These are phyloP conservation scores for Hordeum pubiflorum DNA, from an alignment of 202 grass and related monocot species.

Conservation along the genomic window DNA sequence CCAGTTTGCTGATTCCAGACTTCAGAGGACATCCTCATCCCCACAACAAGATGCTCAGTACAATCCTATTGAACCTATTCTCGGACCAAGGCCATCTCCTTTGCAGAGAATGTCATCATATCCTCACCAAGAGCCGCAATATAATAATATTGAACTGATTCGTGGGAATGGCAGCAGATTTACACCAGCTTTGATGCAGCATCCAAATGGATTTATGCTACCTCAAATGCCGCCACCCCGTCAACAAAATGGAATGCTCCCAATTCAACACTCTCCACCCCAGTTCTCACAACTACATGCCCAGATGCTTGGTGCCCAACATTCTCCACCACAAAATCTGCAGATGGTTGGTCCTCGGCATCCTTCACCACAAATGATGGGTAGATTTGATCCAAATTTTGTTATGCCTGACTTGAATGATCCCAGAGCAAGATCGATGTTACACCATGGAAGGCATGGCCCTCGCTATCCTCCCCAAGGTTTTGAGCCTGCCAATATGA, in stretches of 20 bases:
- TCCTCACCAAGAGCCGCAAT: constrained; percentile 62
- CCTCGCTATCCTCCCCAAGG: constrained; percentile 29
- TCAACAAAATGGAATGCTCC: constrained; percentile 40
- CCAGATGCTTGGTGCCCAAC: constrained; percentile 36
- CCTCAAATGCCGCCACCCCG: constrained; percentile 24
- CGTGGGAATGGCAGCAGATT: constrained; percentile 16
- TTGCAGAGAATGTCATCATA: constrained; percentile 64
- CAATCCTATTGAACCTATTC: constrained; percentile 32
- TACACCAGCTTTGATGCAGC: constrained; percentile 23
- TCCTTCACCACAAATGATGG: constrained; percentile 44
- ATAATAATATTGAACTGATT: constrained; percentile 44
- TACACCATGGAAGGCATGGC: constrained; percentile 34
- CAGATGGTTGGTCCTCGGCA: constrained; percentile 35
- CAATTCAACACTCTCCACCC: constrained; percentile 38
- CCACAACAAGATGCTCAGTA: constrained; percentile 44
- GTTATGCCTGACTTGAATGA: constrained; percentile 43
- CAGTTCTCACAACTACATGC: constrained; percentile 43
- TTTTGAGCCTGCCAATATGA: constrained; percentile 36
- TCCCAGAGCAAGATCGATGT: constrained; percentile 38
- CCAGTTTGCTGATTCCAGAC: constrained; percentile 34
- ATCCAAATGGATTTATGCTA: constrained; percentile 32
- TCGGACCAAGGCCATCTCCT: constrained; percentile 32
- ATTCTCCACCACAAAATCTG: constrained; percentile 37
- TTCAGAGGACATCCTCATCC: constrained; percentile 57
- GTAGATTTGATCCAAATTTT: constrained; percentile 43